A percentile compares a stretch with the other conserved stretches of the same genome.
These are phyloP conservation scores for Quercus phellos DNA, from an alignment of 331 rosid species.

Conservation along the genomic window DNA sequence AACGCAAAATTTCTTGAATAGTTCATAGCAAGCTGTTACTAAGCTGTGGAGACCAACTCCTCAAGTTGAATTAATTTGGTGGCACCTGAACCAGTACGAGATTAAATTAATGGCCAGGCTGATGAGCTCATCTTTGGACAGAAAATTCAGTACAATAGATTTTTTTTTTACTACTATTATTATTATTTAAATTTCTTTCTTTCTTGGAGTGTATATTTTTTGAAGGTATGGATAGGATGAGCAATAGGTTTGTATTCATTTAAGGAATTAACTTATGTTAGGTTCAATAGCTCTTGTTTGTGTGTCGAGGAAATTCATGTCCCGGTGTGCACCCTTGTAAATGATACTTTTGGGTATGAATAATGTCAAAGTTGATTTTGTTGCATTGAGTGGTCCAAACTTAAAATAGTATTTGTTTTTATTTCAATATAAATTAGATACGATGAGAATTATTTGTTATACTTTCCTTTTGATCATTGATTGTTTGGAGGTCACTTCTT, in stretches of 20 bases:
- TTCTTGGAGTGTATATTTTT: conserved; percentile 31
- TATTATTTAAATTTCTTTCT: neutral
- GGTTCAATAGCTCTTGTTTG: conserved; percentile 21
- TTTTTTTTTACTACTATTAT: too few species aligned
- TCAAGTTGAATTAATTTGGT: too few species aligned
- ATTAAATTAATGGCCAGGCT: too few species aligned
- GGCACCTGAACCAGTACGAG: too few species aligned
- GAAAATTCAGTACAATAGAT: too few species aligned
- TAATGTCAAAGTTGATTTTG: neutral
- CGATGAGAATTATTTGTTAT: neutral
- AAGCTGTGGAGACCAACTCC: too few species aligned
- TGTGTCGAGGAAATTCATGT: conserved; percentile 6
- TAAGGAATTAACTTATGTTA: neutral
- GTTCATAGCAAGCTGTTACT: too few species aligned
- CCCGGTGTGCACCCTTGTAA: conserved; percentile 24
- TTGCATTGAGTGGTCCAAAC: neutral
- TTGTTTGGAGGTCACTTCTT: neutral
- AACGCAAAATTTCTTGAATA: neutral
- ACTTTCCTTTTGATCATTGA: neutral
- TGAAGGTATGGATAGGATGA: conserved; percentile 32
- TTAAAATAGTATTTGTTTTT: neutral
- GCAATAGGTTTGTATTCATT: conserved; percentile 12
- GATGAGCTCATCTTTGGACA: too few species aligned
- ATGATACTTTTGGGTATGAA: conserved; percentile 20
- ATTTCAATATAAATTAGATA: neutral